Percentiles rank a stretch among this genome's conserved stretches.
Evolutionary conservation across 1,284 basidiomycete species (phyloP).

Genomic region (Calocybe gambosa): DNA sequence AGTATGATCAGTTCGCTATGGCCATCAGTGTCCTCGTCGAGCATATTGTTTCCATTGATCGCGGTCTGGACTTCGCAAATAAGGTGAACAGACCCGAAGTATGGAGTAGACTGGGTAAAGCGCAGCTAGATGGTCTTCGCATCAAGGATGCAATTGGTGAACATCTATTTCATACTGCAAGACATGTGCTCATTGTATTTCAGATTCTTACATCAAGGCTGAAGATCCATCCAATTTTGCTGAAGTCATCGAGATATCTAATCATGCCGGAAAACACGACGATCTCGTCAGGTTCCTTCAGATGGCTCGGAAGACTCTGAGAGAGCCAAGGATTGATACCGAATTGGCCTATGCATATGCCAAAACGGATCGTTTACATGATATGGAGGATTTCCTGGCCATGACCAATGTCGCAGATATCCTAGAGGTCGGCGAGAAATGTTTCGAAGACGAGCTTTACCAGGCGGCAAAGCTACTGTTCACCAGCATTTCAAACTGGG

Average conservation of each 20-base stretch:
- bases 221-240: constrained; percentile 93
- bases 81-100: constrained; percentile 97
- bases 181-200: constrained; percentile 5
- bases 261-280: constrained; percentile 95
- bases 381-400: constrained; percentile 98
- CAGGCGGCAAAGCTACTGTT: constrained; percentile 96
- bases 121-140: constrained; percentile 97
- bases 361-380: constrained; percentile 93
- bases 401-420: constrained; percentile 99
- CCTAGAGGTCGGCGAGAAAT: constrained; percentile 96
- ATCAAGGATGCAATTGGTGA: constrained; percentile 96
- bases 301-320: constrained; percentile 97
- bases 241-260: constrained; percentile 96
- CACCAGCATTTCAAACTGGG: constrained; percentile 98
- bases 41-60: constrained; percentile 96
- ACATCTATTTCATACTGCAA: constrained; percentile 14
- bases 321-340: constrained; percentile 98
- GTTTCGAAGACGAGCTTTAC: constrained; percentile 97
- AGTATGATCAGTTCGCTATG: constrained; percentile 88
- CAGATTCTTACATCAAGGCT: constrained; percentile 98
- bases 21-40: constrained; percentile 98
- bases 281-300: constrained; percentile 97
- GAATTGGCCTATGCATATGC: constrained; percentile 96
- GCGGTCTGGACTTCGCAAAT: constrained; percentile 92
- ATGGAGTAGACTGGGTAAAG: constrained; percentile 96